A percentile compares a stretch with the other conserved stretches of the same genome.
phyloP scores from a whole-genome alignment of 2,329 filamentous ascomycete species.

The Diaporthe citri region DNA sequence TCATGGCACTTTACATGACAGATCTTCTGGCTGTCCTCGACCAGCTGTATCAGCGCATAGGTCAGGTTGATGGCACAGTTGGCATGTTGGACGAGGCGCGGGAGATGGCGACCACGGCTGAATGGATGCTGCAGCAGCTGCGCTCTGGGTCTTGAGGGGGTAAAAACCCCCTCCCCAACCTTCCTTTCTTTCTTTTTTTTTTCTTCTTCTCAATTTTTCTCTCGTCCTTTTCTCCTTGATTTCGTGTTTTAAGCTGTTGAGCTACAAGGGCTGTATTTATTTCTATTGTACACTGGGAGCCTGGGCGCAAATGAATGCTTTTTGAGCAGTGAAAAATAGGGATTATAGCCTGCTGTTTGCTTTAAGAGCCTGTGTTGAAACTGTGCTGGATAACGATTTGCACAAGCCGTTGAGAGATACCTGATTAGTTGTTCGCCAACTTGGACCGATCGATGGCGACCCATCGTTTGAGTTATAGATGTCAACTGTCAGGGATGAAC shows the following conservation, averaged over 20 bases:
- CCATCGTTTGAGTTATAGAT: too few species aligned
- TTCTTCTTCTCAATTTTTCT: neutral
- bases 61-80: neutral
- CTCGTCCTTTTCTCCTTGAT: neutral
- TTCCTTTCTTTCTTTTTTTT: neutral
- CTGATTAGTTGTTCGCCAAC: too few species aligned
- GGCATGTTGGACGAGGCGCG: neutral
- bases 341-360: too few species aligned
- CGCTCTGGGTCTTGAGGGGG: neutral
- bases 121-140: constrained; percentile 13
- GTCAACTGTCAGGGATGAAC: too few species aligned
- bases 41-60: neutral
- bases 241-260: neutral
- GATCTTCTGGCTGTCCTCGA: neutral
- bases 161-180: neutral
- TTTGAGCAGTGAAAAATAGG: too few species aligned
- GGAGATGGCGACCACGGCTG: neutral
- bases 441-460: too few species aligned
- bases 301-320: neutral
- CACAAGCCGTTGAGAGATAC: too few species aligned
- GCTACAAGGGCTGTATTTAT: neutral
- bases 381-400: too few species aligned
- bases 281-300: neutral
- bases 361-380: too few species aligned
- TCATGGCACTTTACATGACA: constrained; percentile 6